phyloP scores from a whole-genome alignment of 768 basidiomycete species.

The Cystobasidium tubakii region DNA sequence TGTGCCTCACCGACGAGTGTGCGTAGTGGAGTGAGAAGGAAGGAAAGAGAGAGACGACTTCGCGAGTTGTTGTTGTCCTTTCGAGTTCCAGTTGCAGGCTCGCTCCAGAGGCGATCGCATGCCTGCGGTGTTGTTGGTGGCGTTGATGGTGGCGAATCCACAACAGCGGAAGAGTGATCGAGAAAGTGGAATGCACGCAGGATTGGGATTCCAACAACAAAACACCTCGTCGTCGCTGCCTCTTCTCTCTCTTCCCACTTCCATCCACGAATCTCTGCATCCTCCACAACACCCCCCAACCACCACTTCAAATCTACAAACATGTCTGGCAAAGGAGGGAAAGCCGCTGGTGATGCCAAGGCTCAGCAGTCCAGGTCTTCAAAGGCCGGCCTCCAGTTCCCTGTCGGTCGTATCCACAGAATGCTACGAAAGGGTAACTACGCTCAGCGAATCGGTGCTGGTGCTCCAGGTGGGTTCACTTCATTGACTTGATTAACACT shows the following conservation, averaged over 20 bases:
- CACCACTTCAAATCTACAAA: background rate
- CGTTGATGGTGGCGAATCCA: background rate
- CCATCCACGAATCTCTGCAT: slow-evolving; percentile 41
- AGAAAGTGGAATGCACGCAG: background rate
- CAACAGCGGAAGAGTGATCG: background rate
- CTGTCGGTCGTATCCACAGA: slow-evolving; percentile 76
- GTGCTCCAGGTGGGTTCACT: slow-evolving; percentile 84
- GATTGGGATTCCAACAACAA: too few species aligned
- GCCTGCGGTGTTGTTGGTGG: too few species aligned
- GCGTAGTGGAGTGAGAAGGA: slow-evolving; percentile 34
- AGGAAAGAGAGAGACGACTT: slow-evolving; percentile 28
- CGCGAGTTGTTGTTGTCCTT: background rate
- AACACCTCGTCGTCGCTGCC: background rate
- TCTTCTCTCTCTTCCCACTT: slow-evolving; percentile 28
- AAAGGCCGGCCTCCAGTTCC: slow-evolving; percentile 59
- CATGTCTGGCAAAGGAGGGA: slow-evolving; percentile 37
- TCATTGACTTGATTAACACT: slow-evolving; percentile 49
- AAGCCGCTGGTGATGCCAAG: slow-evolving; percentile 33
- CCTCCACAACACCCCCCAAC: slow-evolving; percentile 37
- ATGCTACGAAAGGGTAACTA: slow-evolving; percentile 75
- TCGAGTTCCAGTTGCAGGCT: too few species aligned
- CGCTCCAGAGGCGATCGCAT: background rate
- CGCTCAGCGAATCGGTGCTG: slow-evolving; percentile 78
- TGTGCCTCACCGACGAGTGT: too few species aligned
- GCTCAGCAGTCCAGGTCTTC: slow-evolving; percentile 60